Base-by-base conservation (phyloP, 2,329 filamentous ascomycete genomes). In the Xylariaceae sp. region DNA sequence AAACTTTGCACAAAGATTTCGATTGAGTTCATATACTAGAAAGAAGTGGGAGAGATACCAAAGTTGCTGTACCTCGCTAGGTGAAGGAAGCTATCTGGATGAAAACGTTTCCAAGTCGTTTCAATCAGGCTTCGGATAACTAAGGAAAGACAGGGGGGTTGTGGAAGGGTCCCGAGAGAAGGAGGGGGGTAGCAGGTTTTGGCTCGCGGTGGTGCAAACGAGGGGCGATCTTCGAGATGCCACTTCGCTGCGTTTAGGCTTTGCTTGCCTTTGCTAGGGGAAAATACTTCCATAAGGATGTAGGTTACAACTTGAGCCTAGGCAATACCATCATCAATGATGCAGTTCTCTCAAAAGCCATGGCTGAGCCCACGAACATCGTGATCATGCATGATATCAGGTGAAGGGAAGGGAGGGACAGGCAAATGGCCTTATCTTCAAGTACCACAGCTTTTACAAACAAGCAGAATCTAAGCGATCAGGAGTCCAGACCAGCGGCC, bases 321-420 rank as follows among this genome's bases (percentile, higher is more conserved):
- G 45, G 32, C 54, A 57, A 39, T 42, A 48, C 57, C 54, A 55
- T 51, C 12, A n/a, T 51, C 12, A n/a, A 57, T 50, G 51, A 55
- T 53, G 42, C 51, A 40, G 27, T 45, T 57, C 45, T 26, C 44
- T 48, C 41, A 11, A 11, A 46, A 29, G 27, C 19, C 37, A 4
- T n/a, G 8, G 4, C 41, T 19, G n/a, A 46, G 31, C 32, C 19
- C 37, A 4, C n/a, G 8, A 3, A 9, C 19, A 19, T 34, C 34
- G 12, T 47, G 32, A 4, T 6, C 12, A 46, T 12, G 27, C 9
- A 35, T 47, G 50, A 51, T 19, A 32, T 40, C 27, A 30, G 26
- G 4, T 11, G 29, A 12, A 26, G 30, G 11, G 27, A 19, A 32
- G 6, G 29, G 29, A 12, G 19, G 30, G 11, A 32, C 31, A 32